Evolutionary conservation across 2,329 filamentous ascomycete species (phyloP).

Genomic region (Ceratocystis alfenasii): DNA sequence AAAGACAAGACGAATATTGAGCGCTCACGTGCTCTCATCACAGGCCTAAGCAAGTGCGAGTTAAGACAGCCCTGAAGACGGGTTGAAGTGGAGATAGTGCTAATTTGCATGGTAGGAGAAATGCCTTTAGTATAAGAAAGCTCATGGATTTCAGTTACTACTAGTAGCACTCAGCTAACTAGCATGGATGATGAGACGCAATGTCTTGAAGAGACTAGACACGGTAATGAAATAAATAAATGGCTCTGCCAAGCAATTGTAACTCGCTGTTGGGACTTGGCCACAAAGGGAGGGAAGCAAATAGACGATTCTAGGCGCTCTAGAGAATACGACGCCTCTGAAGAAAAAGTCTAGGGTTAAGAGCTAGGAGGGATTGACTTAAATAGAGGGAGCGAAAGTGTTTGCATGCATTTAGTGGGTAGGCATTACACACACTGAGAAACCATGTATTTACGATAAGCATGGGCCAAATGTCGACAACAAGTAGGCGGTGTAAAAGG

Average conservation of each 20-base stretch:
- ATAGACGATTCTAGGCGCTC: background rate
- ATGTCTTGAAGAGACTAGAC: background rate
- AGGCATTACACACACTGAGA: background rate
- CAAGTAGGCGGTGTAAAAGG: too few relatives aligned
- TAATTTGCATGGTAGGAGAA: background rate
- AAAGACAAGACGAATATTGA: background rate
- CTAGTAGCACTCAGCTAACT: background rate
- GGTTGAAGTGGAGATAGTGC: background rate
- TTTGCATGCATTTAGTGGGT: background rate
- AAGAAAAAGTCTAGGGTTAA: background rate
- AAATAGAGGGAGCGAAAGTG: background rate
- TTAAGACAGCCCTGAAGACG: background rate
- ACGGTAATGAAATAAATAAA: too few relatives aligned
- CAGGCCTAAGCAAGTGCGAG: background rate
- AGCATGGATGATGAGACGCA: background rate
- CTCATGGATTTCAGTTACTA: background rate
- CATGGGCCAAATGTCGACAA: too few relatives aligned
- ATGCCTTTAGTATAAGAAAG: background rate
- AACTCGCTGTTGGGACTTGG: background rate
- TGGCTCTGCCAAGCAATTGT: background rate
- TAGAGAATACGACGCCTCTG: background rate
- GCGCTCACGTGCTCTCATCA: background rate
- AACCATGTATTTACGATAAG: too few relatives aligned
- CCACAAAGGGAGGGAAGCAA: background rate
- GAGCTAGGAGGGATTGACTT: background rate